Evolutionary conservation across 352 stramenopile genomes (phyloP), one percentile per base, ranked within the genome.

Genomic region (Hyaloperonospora arabidopsidis): DNA sequence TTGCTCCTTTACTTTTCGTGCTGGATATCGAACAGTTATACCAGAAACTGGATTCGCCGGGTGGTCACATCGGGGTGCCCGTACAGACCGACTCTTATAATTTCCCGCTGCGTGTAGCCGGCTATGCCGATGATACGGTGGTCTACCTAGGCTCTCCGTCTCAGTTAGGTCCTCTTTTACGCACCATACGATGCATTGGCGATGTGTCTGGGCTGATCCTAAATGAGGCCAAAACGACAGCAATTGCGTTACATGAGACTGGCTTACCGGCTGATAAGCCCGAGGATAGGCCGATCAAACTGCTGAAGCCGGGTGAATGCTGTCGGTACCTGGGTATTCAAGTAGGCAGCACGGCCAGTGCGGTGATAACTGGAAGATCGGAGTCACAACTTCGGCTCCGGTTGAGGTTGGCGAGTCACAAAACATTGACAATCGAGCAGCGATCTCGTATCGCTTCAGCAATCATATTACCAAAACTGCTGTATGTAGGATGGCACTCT

Each of bases 1-100:
- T 46, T 3, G 48, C 48, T 14, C 48, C 48, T 34, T 5, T 54
- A 1, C 15, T 54, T 3, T 54, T 54, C n/a, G 13, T 54, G 11
- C 32, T 54, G 4, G 32, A 12, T 3, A 13, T 49, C 2, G 38
- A 44, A 11, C 38, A 19, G 19, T 11, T 36, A 7, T 38, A 49
- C 13, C 21, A 17, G 25, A 10, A 34, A 5, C 2, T 38, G 22
- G 22, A 22, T 21, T 29, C 25, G 25, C 25, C 25, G 25, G 17
- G 21, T 35, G 21, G 43, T 7, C 19, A 17, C 3, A 39, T 44
- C 15, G 38, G 18, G n/a, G 8, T 44, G 38, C 14, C 14, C 6
- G 2, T 44, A 7, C 2, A 44, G 10, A 22, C 2, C 17, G 38
- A 25, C 17, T 5, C n/a, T n/a, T 13, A 34, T 36, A 11, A 8